These are phyloP conservation scores for Yarrowia bubula DNA, from an alignment of 805 yeast genomes.

Conservation along the genomic window DNA sequence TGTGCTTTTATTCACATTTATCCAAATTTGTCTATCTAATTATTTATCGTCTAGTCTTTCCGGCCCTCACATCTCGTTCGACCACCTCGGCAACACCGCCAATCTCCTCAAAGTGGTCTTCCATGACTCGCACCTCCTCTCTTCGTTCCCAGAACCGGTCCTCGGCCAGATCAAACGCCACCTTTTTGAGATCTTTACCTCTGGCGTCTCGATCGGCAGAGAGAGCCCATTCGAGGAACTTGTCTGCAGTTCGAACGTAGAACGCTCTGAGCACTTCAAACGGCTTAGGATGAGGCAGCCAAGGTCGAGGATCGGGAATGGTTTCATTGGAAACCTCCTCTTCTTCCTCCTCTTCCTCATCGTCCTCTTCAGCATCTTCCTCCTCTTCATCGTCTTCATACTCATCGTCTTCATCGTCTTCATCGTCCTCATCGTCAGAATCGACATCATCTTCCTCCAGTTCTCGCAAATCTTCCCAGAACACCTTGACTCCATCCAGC, in stretches of 20 bases:
- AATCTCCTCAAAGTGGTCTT: conserved; percentile 82
- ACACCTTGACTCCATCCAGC: conserved; percentile 80
- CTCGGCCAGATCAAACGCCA: conserved; percentile 86
- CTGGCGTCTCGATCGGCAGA: conserved; percentile 79
- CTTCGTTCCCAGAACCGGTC: conserved; percentile 99
- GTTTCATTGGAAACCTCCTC: conserved; percentile 58
- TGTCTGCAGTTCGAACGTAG: conserved; percentile 81
- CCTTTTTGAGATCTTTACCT: conserved; percentile 85
- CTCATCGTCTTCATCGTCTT: conserved; percentile 72
- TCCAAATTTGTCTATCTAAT: neutral
- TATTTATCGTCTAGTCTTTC: conserved; percentile 15
- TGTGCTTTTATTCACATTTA: too few relatives aligned
- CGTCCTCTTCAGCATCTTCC: conserved; percentile 44
- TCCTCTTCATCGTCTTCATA: conserved; percentile 52
- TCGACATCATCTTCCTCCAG: conserved; percentile 48
- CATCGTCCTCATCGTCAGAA: conserved; percentile 54
- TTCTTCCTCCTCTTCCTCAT: conserved; percentile 59
- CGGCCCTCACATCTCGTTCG: conserved; percentile 53
- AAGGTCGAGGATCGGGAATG: conserved; percentile 88
- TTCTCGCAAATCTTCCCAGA: conserved; percentile 80
- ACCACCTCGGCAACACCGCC: conserved; percentile 89
- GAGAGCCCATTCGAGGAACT: conserved; percentile 89
- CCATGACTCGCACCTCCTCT: conserved; percentile 83
- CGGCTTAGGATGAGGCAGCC: conserved; percentile 96
- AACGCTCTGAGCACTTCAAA: conserved; percentile 82